Evolutionary conservation across 2,329 filamentous ascomycete species (phyloP), one percentile per base, ranked within the genome.

Genomic region (Aspergillus viridinutans): DNA sequence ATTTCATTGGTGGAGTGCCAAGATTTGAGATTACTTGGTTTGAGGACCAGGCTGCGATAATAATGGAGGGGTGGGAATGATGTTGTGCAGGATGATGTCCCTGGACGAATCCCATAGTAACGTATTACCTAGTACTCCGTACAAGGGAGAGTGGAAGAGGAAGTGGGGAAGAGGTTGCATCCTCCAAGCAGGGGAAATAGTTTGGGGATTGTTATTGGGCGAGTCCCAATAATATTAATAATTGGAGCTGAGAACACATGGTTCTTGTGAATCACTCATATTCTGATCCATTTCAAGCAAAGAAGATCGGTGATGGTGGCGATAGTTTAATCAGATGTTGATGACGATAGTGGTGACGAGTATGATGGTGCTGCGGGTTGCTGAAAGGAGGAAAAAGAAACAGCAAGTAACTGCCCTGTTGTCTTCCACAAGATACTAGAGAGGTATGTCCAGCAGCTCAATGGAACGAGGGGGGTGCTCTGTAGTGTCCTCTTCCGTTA

Each of bases 1-100:
- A 42, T 23, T 56, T 61, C 50, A 62, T 61, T 63, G 58, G 61
- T 42, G 54, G 54, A 56, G 49, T 48, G 43, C 38, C 51, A 50
- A 54, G 38, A 56, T 38, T 54, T 55, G 53, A 61, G 56, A 59
- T 65, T 38, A 38, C 32, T 38, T 64, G 63, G 59, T 65, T 61
- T 57, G 50, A 48, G 53, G 47, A 52, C 52, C 29, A 57, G 49
- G 58, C 49, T 56, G 50, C 54, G 42, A 21, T 50, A 54, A 53
- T 55, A 28, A 53, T 52, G 42, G 38, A 45, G 43, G 40, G 29
- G 49, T 47, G 43, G 49, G n/a, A 47, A 25, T 20, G n/a, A 51
- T 51, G 49, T 25, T 29, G 35, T 51, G 49, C 49, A 51, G 49
- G 49, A 51, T 23, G 29, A 23, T 51, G 49, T 51, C 49, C 29